Evolutionary conservation across 768 basidiomycete genomes (phyloP).

Genomic region (Naganishia antarctica): DNA sequence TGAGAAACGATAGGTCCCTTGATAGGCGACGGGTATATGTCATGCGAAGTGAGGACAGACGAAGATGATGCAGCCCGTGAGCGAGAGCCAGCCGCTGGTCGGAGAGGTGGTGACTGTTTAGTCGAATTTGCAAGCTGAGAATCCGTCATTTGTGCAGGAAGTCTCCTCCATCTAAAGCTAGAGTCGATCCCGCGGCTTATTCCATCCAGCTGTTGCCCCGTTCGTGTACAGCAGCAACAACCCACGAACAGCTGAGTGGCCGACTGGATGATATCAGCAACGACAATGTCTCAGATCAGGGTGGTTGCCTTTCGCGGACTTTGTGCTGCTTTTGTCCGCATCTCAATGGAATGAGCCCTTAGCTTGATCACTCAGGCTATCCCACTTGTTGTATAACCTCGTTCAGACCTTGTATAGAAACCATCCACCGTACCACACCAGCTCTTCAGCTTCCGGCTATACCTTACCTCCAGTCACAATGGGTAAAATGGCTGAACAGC

Average conservation of each 20-base stretch:
- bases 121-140: background rate
- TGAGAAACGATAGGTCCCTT: background rate
- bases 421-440: too few species aligned
- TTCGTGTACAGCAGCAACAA: too few species aligned
- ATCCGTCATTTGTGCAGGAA: background rate
- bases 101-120: background rate
- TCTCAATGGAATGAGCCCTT: too few species aligned
- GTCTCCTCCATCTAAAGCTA: too few species aligned
- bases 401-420: too few species aligned
- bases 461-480: slow-evolving; percentile 52
- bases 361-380: too few species aligned
- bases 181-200: too few species aligned
- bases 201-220: too few species aligned
- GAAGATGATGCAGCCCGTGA: slow-evolving; percentile 5
- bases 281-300: slow-evolving; percentile 11
- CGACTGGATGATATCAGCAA: slow-evolving; percentile 14
- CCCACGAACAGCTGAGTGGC: too few species aligned
- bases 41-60: background rate
- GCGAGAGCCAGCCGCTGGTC: background rate
- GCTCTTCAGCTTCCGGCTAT: background rate
- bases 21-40: slow-evolving; percentile 1
- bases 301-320: too few species aligned
- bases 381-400: too few species aligned
- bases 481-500: slow-evolving; percentile 95
- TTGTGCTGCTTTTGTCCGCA: background rate